Evolutionary conservation across 208 protist species (phyloP), one percentile per base, ranked within the genome.

Genomic region (Leishmania martiniquensis): DNA sequence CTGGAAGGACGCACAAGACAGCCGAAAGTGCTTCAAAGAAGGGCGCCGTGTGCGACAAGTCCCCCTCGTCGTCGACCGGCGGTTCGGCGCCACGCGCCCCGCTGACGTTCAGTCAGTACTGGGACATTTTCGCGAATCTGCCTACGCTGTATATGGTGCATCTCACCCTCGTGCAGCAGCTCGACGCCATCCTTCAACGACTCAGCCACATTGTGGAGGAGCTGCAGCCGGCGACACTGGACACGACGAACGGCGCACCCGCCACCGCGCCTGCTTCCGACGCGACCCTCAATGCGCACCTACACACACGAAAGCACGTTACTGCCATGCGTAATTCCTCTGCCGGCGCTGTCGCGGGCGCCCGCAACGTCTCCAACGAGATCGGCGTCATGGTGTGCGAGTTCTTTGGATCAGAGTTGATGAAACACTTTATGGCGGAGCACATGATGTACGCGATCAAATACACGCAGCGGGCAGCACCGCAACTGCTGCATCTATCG

Each of bases 381-480:
- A 76, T 90, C 34, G 78, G 75, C 1, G 59, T 66, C 47, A 86
- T 88, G 47, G 62, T 90, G n/a, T 68, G 74, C 37, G 81, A 81
- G 29, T 84, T 91, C 52, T 91, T 91, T 54, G 71, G 65, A 29
- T 83, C 80, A 0, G 80, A 82, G 44, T 75, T 80, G 69, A 88
- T 95, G 85, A 75, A 78, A 47, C 86, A 89, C 75, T 96, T 85
- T 77, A 89, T 87, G 57, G 88, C 85, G 29, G 89, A 96, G 84
- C 91, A 96, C 77, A 89, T 94, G 84, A 92, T 91, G 87, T 96
- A 94, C 83, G 85, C 83, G 4, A 42, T 90, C 17, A 85, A 95
- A 76, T 96, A 91, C 83, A 87, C 83, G 49, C 73, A 82, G n/a
- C 91, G 81, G 32, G 85, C 86, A 55, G 84, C 89, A 0, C 92